Base-by-base conservation (phyloP, 1,284 basidiomycete species). In the Ustilago loliicola region DNA sequence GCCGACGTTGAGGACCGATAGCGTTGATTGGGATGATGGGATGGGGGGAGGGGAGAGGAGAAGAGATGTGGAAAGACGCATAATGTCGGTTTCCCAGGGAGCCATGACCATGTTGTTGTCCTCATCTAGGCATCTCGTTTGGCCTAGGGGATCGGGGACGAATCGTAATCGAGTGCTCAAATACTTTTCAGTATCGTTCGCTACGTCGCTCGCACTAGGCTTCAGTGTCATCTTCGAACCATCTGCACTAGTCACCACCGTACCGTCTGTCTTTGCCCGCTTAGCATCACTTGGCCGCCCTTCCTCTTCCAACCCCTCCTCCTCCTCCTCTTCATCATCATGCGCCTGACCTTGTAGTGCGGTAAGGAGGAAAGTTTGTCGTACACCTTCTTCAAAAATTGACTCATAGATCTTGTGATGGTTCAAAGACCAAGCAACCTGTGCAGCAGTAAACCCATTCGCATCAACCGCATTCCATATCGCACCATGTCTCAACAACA, bases 1-100 rank as follows among this genome's bases (percentile, higher is more conserved):
- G 6, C 97, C 96, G 36, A 98, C 89, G 82, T 98, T 99, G 61
- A 99, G 88, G 0, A 98, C 88, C 53, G 90, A 91, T 56, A 95
- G 88, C 5, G 90, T 90, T 17, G 84, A 74, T 1, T 80, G 81
- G 27, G 82, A 1, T 6, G 48, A 25, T 5, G 48, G 48, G 2
- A 50, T 19, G 17, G 48, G 48, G 11, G 48, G 77, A 9, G 72
- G 80, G 21, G 65, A 53, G 57, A 83, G 85, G 7, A 86, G 66
- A 1, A 82, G 69, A 0, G 29, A 32, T 25, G 85, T 78, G 0
- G 83, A 80, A 13, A 63, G 68, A 19, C 61, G 52, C 85, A 86
- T 86, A 57, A 86, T 84, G 56, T 85, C 83, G 34, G 70, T 84
- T n/a, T 86, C 86, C 83, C 86, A 86, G 7, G 92, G 92, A 0